Evolutionary conservation across 2,329 filamentous ascomycete genomes (phyloP).

Genomic region (Cladorrhinum sp.): DNA sequence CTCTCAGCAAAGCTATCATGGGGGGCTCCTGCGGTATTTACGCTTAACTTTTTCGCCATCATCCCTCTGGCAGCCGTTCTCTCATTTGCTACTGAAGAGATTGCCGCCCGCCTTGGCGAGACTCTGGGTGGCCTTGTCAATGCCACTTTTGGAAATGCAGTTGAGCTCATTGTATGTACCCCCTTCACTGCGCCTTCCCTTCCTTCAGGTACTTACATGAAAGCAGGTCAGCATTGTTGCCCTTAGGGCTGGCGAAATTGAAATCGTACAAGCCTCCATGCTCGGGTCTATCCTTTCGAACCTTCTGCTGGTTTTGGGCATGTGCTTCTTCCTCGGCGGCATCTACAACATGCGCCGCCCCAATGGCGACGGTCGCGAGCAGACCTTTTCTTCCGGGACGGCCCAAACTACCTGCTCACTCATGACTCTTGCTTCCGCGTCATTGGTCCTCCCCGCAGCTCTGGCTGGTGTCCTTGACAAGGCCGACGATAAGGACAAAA

Average conservation of each 20-base stretch:
- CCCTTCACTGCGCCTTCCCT: background rate
- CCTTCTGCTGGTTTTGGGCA: constrained; percentile 79
- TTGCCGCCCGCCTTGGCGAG: constrained; percentile 68
- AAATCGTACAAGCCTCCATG: constrained; percentile 98
- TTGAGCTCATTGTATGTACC: constrained; percentile 68
- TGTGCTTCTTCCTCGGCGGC: constrained; percentile 76
- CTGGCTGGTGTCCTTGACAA: constrained; percentile 64
- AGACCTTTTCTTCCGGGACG: constrained; percentile 71
- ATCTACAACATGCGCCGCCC: constrained; percentile 57
- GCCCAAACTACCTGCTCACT: constrained; percentile 74
- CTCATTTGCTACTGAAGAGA: constrained; percentile 75
- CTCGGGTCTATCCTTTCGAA: constrained; percentile 94
- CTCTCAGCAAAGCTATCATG: constrained; percentile 60
- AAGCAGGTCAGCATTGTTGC: constrained; percentile 85
- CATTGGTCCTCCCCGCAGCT: constrained; percentile 74
- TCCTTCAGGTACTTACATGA: constrained; percentile 11
- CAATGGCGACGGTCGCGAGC: constrained; percentile 60
- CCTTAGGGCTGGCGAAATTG: constrained; percentile 77
- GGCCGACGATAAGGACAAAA: constrained; percentile 39
- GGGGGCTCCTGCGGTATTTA: constrained; percentile 66
- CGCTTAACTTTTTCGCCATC: constrained; percentile 78
- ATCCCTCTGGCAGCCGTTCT: constrained; percentile 71
- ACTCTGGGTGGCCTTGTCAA: constrained; percentile 72
- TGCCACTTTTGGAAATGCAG: constrained; percentile 75
- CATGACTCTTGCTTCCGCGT: constrained; percentile 73